These are phyloP conservation scores for Polygonum aviculare DNA, from an alignment of 148 eudicot genomes.

Conservation along the genomic window DNA sequence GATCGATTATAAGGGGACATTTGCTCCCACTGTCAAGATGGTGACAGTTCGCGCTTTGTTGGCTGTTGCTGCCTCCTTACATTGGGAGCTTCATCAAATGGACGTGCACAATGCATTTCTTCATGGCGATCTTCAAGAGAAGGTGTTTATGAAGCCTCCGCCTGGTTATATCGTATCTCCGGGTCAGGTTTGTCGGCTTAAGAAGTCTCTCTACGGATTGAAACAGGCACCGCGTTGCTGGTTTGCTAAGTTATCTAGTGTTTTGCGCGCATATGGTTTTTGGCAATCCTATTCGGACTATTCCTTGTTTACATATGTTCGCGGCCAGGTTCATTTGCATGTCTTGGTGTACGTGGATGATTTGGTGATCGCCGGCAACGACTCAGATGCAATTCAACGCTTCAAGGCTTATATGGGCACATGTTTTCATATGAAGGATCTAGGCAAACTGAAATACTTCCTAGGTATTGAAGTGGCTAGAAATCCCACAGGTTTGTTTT, in stretches of 20 bases:
- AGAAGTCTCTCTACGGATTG: no score
- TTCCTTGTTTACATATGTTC: not conserved
- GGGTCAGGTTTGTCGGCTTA: not conserved
- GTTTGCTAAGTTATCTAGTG: not conserved
- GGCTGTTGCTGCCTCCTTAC: not conserved
- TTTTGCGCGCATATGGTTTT: not conserved
- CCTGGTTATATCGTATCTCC: not conserved
- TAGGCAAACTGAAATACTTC: not conserved
- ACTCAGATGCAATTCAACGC: not conserved
- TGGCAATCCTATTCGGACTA: not conserved
- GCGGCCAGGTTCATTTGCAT: not conserved
- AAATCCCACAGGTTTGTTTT: not conserved
- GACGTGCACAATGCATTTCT: not conserved
- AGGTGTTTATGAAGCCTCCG: not conserved
- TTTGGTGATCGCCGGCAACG: slow-evolving; percentile 2
- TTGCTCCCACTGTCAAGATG: not conserved
- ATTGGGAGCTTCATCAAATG: not conserved
- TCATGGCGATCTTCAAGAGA: not conserved
- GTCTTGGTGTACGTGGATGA: slow-evolving; percentile 11
- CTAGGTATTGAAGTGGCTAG: not conserved
- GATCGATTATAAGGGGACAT: not conserved
- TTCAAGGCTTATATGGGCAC: not conserved
- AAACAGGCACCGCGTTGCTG: no score
- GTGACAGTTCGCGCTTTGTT: not conserved
- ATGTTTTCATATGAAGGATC: not conserved